Evolutionary conservation across 495 filamentous ascomycete genomes (phyloP).

Genomic region (Podospora pseudopauciseta): DNA sequence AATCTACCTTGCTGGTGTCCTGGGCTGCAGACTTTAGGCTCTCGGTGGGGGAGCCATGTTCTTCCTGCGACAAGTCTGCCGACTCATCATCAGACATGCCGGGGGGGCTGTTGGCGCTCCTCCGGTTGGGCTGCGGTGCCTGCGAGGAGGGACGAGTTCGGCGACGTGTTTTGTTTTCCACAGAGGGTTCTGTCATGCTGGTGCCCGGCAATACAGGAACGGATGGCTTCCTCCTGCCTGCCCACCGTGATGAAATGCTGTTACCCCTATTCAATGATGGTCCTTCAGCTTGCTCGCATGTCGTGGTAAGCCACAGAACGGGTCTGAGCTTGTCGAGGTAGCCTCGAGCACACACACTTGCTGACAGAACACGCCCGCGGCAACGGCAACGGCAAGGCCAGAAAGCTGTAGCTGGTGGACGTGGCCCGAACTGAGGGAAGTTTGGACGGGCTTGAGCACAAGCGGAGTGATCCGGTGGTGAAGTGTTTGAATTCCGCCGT

Average conservation of each 20-base stretch:
- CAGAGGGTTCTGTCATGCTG: constrained; percentile 21
- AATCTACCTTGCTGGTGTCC: constrained; percentile 26
- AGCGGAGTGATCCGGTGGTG: constrained; percentile 10
- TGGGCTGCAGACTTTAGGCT: constrained; percentile 26
- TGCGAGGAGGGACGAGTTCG: constrained; percentile 26
- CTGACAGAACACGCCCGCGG: constrained; percentile 9
- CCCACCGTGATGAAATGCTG: not conserved
- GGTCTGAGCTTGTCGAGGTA: constrained; percentile 7
- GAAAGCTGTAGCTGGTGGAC: constrained; percentile 4
- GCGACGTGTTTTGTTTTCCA: constrained; percentile 18
- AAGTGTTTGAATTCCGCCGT: constrained; percentile 12
- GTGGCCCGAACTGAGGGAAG: not conserved
- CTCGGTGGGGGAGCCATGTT: constrained; percentile 32
- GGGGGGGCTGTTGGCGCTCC: constrained; percentile 22
- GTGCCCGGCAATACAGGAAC: not conserved
- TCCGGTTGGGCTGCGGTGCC: constrained; percentile 22
- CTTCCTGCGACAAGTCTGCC: constrained; percentile 32
- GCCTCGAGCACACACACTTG: not conserved
- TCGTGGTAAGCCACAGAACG: not conserved
- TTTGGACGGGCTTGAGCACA: constrained; percentile 3
- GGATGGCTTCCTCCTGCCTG: not conserved
- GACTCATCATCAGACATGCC: constrained; percentile 40
- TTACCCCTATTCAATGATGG: constrained; percentile 9
- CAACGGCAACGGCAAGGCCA: constrained; percentile 4
- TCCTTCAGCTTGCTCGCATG: constrained; percentile 5